phyloP scores from a whole-genome alignment of 345 rosid genomes.

The Citrus inodora region DNA sequence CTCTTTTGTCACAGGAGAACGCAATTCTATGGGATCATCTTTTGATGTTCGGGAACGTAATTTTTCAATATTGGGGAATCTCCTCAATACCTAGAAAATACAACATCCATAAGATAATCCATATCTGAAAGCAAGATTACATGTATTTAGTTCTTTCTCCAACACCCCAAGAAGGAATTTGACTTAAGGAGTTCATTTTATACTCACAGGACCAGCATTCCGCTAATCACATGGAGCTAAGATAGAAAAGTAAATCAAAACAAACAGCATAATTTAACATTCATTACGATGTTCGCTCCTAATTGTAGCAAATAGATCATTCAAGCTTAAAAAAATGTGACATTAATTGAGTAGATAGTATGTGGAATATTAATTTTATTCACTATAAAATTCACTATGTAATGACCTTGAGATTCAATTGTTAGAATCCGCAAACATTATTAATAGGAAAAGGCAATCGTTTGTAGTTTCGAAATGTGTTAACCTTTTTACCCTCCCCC shows the following conservation, averaged over 20 bases:
- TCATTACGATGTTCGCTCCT: not conserved
- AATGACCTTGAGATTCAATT: no score
- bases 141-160: not conserved
- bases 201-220: not conserved
- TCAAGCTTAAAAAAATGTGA: not conserved
- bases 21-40: constrained; percentile 72
- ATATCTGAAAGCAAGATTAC: not conserved
- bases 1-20: constrained; percentile 65
- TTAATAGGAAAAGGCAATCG: not conserved
- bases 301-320: not conserved
- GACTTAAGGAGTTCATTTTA: no score
- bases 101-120: constrained; percentile 2
- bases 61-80: constrained; percentile 55
- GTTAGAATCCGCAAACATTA: no score
- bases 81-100: constrained; percentile 49
- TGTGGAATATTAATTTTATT: no score
- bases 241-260: not conserved
- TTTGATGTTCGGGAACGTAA: constrained; percentile 63
- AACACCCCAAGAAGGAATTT: not conserved
- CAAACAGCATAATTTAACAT: not conserved
- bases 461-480: no score
- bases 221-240: not conserved
- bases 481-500: no score
- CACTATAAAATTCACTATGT: no score
- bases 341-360: no score